Evolutionary conservation across 1,139 yeast genomes (phyloP).

Genomic region (Debaryomyces sp.): DNA sequence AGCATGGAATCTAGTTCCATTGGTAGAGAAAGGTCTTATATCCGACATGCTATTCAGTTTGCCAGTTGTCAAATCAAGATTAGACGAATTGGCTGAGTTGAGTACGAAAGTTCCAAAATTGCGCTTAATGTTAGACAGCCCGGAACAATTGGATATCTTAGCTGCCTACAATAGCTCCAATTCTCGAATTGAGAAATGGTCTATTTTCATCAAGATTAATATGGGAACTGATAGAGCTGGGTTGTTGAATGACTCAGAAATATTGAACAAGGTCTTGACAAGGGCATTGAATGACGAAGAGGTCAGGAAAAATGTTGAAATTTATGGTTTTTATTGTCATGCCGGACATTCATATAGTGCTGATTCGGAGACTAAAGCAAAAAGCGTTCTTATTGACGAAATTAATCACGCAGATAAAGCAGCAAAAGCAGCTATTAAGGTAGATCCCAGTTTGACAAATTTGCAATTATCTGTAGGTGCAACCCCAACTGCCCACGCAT

Average conservation of each 20-base stretch:
- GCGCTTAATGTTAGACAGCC: slow-evolving; percentile 64
- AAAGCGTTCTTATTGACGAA: slow-evolving; percentile 53
- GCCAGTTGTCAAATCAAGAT: slow-evolving; percentile 60
- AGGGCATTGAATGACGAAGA: slow-evolving; percentile 25
- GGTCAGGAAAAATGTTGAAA: slow-evolving; percentile 31
- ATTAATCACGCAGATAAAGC: slow-evolving; percentile 59
- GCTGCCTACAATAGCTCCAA: slow-evolving; percentile 31
- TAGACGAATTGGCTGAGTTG: slow-evolving; percentile 53
- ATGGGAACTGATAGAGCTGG: slow-evolving; percentile 73
- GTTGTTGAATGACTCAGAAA: slow-evolving; percentile 33
- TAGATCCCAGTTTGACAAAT: slow-evolving; percentile 25
- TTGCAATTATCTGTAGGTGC: slow-evolving; percentile 72
- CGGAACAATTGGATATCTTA: slow-evolving; percentile 55
- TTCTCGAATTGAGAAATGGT: slow-evolving; percentile 44
- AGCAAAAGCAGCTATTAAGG: slow-evolving; percentile 38
- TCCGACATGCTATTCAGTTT: slow-evolving; percentile 68
- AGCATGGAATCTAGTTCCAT: slow-evolving; percentile 56
- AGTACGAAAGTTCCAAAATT: slow-evolving; percentile 43
- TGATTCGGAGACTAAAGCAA: slow-evolving; percentile 49
- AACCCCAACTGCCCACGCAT: slow-evolving; percentile 77
- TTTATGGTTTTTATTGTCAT: slow-evolving; percentile 76
- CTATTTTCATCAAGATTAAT: slow-evolving; percentile 58
- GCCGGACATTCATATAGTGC: slow-evolving; percentile 76
- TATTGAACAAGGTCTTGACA: slow-evolving; percentile 31
- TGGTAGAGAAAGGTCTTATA: slow-evolving; percentile 48